Conservation (phyloP, 2,329 filamentous ascomycete genomes). For the Pseudogymnoascus verrucosus region DNA sequence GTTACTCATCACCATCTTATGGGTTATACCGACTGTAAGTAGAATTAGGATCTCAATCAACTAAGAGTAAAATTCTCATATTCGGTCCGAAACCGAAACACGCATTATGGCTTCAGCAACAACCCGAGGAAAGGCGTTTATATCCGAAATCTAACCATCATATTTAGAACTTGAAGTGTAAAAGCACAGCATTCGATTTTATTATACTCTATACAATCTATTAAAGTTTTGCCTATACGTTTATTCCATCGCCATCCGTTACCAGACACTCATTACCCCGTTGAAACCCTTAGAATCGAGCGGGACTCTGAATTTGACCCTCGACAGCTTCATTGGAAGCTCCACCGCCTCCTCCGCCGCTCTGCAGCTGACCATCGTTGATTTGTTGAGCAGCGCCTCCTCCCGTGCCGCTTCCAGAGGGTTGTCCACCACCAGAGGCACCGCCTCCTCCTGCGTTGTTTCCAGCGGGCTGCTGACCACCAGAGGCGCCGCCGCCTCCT, state of each 20-base stretch:
- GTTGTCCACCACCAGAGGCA: too few relatives aligned
- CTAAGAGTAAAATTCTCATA: neutral
- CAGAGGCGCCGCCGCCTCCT: neutral
- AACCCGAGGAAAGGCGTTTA: neutral
- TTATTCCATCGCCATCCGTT: neutral
- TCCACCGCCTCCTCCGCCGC: neutral
- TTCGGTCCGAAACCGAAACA: neutral
- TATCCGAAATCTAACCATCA: neutral
- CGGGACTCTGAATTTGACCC: neutral
- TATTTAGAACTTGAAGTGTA: neutral
- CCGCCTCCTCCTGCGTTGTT: too few relatives aligned
- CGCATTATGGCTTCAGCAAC: too few relatives aligned
- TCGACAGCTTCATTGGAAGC: neutral
- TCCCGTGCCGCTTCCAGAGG: too few relatives aligned
- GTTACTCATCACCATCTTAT: neutral
- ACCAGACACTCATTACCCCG: neutral
- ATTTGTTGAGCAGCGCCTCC: neutral
- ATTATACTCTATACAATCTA: neutral
- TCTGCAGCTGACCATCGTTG: neutral
- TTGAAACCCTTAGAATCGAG: neutral
- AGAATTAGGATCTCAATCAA: neutral
- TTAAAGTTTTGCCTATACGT: neutral
- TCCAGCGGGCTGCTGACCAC: neutral
- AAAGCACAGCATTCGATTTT: neutral
- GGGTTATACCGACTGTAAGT: neutral